Percentiles rank a stretch among this genome's conserved stretches.
Conservation (phyloP, 768 basidiomycete species). For the Steccherinum ochraceum region DNA sequence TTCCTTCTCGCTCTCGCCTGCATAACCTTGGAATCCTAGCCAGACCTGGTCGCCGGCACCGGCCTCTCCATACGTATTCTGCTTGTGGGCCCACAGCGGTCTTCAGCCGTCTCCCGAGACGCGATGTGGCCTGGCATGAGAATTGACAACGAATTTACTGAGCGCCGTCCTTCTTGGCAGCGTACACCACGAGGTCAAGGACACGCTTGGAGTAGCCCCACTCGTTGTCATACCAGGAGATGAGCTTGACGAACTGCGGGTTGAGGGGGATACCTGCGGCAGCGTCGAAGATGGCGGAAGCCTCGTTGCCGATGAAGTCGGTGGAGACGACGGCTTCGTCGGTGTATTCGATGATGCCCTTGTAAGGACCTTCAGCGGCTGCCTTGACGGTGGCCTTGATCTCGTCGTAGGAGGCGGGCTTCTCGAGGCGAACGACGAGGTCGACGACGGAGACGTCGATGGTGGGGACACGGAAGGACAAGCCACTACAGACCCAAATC, state of each 20-base stretch:
- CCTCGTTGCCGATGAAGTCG: slow-evolving; percentile 77
- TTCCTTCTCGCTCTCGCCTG: no score
- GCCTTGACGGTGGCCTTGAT: slow-evolving; percentile 84
- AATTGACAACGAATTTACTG: slow-evolving; percentile 11
- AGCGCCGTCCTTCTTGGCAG: slow-evolving; percentile 63
- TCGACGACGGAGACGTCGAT: slow-evolving; percentile 97
- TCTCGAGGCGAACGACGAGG: slow-evolving; percentile 89
- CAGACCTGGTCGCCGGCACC: no score
- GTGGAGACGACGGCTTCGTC: slow-evolving; percentile 92
- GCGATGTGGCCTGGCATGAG: no score
- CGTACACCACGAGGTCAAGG: slow-evolving; percentile 79
- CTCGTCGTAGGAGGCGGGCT: slow-evolving; percentile 76
- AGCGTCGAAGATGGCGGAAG: slow-evolving; percentile 93
- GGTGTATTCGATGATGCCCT: slow-evolving; percentile 84
- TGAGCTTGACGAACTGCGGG: slow-evolving; percentile 91
- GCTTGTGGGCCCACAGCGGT: no score
- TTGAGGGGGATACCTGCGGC: slow-evolving; percentile 89
- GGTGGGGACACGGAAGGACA: slow-evolving; percentile 96
- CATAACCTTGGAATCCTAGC: no score
- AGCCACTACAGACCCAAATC: slow-evolving; percentile 48
- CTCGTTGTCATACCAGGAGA: slow-evolving; percentile 94
- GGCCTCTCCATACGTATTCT: no score
- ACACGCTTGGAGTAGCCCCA: slow-evolving; percentile 94
- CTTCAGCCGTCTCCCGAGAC: no score
- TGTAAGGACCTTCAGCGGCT: slow-evolving; percentile 64